A percentile compares a stretch with the other conserved stretches of the same genome.
phyloP scores from a whole-genome alignment of 176 grass and related monocot species.

The Aegilops tauschii region DNA sequence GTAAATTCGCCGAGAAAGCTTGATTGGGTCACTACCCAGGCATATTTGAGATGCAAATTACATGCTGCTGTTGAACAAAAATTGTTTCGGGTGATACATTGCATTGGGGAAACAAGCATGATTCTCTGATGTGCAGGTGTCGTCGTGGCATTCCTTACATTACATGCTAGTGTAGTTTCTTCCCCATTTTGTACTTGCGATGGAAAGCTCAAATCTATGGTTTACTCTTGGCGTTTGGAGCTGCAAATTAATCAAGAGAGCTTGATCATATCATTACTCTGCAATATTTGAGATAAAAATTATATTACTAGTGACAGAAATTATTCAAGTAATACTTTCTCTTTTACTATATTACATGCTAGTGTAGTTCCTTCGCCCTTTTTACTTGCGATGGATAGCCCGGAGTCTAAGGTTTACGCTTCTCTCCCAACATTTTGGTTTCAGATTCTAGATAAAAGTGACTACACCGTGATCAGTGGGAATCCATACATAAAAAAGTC shows the following conservation, averaged over 20 bases:
- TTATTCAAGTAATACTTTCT: neutral
- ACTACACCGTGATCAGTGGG: conserved; percentile 67
- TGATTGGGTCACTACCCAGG: neutral
- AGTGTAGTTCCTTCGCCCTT: neutral
- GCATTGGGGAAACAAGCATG: neutral
- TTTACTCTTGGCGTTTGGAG: neutral
- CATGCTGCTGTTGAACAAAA: neutral
- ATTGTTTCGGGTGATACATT: neutral
- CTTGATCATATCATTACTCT: neutral
- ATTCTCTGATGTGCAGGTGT: neutral
- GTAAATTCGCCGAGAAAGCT: neutral
- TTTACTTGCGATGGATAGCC: neutral
- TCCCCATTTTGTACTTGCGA: neutral
- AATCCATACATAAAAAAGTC: conserved; percentile 92
- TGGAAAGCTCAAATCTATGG: neutral
- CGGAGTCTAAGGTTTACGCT: neutral
- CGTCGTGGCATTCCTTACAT: too few species aligned
- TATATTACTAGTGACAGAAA: neutral
- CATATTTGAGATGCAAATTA: neutral
- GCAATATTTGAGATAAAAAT: neutral
- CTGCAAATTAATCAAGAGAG: neutral
- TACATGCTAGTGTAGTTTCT: neutral
- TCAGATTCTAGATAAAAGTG: conserved; percentile 81
- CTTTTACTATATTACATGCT: neutral
- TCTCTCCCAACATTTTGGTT: neutral